Evolutionary conservation across 257 asterid genomes (phyloP), one percentile per base, ranked within the genome.

Genomic region (Buddleja alternifolia): DNA sequence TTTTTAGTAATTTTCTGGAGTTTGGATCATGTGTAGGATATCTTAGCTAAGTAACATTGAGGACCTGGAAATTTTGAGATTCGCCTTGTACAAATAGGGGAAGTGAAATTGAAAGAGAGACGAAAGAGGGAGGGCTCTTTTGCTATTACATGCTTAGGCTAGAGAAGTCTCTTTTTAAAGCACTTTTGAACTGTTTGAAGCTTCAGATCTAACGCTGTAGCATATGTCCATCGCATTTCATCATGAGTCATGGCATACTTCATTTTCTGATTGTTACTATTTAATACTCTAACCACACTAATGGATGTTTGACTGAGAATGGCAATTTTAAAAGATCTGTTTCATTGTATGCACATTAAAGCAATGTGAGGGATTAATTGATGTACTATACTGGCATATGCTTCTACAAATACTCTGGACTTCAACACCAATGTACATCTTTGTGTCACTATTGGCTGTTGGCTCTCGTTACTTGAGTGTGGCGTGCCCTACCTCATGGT

Each of bases 141-240:
- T 57, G 44, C 37, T 73, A 47, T 61, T 50, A 17, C 41, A 52
- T 32, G 20, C 48, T 34, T 6, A 42, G 56, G 73, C 20, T 2
- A 39, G 15, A 11, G 17, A 51, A 11, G 0, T 58, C 8, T 46
- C 8, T 29, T 9, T 24, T 10, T n/a, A 19, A 9, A 21, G 37
- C 34, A 2, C 16, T 42, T 51, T 17, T 56, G 45, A 10, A 16
- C 39, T 36, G 47, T 65, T 46, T 53, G 42, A 40, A 24, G 12
- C 52, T 50, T 53, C 62, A 21, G 41, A 24, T 57, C 53, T 62
- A 32, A 19, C 54, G 32, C 8, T 12, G 0, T 55, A 40, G 12
- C 23, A 42, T 36, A 60, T 53, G 44, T 32, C 14, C 39, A 2
- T 36, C 47, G 24, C 70, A 24, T 48, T 63, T 39, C 9, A 25